Evolutionary conservation across 1,284 basidiomycete species (phyloP), one percentile per base, ranked within the genome.

Genomic region (Ceratobasidium sp.): DNA sequence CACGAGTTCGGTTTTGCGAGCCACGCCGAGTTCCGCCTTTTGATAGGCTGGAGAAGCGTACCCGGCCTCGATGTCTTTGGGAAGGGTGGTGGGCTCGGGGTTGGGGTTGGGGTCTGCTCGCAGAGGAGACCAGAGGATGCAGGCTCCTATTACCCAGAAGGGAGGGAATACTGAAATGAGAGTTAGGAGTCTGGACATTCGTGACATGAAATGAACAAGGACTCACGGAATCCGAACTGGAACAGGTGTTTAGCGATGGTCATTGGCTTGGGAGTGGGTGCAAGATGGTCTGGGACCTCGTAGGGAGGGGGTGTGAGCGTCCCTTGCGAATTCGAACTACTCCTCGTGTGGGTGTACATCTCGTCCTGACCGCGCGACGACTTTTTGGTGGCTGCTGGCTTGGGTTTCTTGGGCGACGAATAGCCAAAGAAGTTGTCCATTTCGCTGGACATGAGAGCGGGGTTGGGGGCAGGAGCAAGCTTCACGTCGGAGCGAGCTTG

Each of bases 191-290:
- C 5, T 53, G 28, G 68, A 12, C 58, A n/a, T 51, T 39, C 39
- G 20, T n/a, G 60, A 18, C 51, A 42, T 23, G 10, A 40, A 58
- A 51, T 40, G 26, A 58, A 9, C 15, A n/a, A 53, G n/a, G 15
- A 67, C 73, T 64, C 26, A 76, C 73, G n/a, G 73, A 76, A 76
- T n/a, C 73, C 73, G 51, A 66, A 76, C 13, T 66, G 33, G 73
- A 76, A 76, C 28, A 76, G 23, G 33, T 49, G 56, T 1, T 63
- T 49, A 3, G 73, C 73, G 51, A 76, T 56, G 18, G 73, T 76
- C 20, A 23, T 40, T 1, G 73, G 73, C 26, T 53, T 67, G 26
- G 73, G 20, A 5, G 61, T 66, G 7, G 73, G 73, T 40, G 73
- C 73, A 23, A 76, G 73, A 15, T 76, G 63, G 7, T 26, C 49